These are phyloP conservation scores for Tuber microsphaerosporum DNA, from an alignment of 495 filamentous ascomycete genomes.

Conservation along the genomic window DNA sequence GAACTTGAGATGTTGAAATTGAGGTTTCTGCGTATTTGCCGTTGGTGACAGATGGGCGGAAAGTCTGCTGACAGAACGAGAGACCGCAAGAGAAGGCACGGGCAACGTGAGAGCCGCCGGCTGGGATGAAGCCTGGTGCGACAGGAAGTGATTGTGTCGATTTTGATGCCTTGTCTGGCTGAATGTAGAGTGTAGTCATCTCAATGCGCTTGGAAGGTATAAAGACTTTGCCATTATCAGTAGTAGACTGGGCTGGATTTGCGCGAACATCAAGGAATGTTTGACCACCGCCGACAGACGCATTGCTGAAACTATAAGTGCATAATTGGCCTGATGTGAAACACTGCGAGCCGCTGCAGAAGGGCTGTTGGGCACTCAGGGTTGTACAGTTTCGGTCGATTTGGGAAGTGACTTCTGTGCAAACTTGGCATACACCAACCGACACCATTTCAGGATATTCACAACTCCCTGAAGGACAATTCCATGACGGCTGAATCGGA, in stretches of 20 bases:
- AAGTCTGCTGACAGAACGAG: constrained; percentile 29
- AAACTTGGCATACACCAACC: constrained; percentile 30
- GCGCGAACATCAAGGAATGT: constrained; percentile 28
- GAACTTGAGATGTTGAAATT: constrained; percentile 3
- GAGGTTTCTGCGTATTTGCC: constrained; percentile 12
- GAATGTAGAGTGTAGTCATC: constrained; percentile 30
- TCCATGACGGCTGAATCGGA: constrained; percentile 4
- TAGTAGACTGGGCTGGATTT: constrained; percentile 4
- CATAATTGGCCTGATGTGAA: constrained; percentile 34
- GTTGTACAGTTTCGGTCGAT: constrained; percentile 28
- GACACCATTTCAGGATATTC: constrained; percentile 21
- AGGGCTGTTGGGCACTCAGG: neutral
- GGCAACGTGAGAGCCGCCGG: constrained; percentile 18
- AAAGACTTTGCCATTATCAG: constrained; percentile 6
- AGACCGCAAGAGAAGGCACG: constrained; percentile 25
- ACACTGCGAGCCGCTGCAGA: constrained; percentile 20
- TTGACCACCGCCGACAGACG: constrained; percentile 18
- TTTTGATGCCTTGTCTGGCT: constrained; percentile 11
- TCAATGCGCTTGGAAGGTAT: constrained; percentile 25
- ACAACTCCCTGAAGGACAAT: constrained; percentile 30
- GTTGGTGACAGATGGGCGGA: neutral
- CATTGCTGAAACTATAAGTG: constrained; percentile 27
- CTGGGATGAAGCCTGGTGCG: constrained; percentile 28
- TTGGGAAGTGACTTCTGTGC: constrained; percentile 24
- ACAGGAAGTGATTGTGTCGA: constrained; percentile 20